phyloP scores from a whole-genome alignment of 1,284 basidiomycete species.

The Cerioporus squamosus region DNA sequence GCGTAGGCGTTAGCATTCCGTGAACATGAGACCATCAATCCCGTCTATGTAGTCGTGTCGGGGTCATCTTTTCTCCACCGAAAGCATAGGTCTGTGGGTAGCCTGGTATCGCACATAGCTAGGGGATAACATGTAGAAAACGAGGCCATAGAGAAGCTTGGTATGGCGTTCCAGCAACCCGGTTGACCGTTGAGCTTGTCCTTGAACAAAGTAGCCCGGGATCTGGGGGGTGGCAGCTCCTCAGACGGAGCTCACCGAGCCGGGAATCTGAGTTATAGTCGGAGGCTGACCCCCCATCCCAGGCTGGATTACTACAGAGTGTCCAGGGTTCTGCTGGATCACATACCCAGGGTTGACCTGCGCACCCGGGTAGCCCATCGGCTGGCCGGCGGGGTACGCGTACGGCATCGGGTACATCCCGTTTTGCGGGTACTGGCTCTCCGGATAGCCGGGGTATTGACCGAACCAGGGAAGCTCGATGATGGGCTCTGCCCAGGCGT shows the following conservation, averaged over 20 bases:
- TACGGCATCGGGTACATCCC: conserved; percentile 28
- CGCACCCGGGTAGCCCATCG: conserved; percentile 24
- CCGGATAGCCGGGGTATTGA: conserved; percentile 48
- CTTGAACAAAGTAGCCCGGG: background rate
- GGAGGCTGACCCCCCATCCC: conserved; percentile 62
- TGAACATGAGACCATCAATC: background rate
- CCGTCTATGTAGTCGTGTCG: background rate
- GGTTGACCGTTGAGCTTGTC: background rate
- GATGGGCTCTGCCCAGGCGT: conserved; percentile 54
- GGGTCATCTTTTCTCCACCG: background rate
- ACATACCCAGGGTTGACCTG: conserved; percentile 32
- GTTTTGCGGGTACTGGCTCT: conserved; percentile 18
- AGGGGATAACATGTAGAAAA: too few relatives aligned
- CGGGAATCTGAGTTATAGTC: conserved; percentile 64
- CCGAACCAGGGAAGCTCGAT: conserved; percentile 57
- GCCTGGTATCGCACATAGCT: background rate
- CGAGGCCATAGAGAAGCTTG: too few relatives aligned
- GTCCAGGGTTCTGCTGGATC: conserved; percentile 58
- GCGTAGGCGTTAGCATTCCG: background rate
- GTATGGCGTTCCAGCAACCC: too few relatives aligned
- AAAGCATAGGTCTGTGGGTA: too few relatives aligned
- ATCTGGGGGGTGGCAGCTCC: background rate
- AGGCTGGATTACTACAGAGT: conserved; percentile 73
- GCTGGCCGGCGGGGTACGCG: conserved; percentile 30
- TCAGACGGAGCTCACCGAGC: conserved; percentile 38